Evolutionary conservation across 208 protist species (phyloP).

Genomic region (Balamuthia mandrillaris): DNA sequence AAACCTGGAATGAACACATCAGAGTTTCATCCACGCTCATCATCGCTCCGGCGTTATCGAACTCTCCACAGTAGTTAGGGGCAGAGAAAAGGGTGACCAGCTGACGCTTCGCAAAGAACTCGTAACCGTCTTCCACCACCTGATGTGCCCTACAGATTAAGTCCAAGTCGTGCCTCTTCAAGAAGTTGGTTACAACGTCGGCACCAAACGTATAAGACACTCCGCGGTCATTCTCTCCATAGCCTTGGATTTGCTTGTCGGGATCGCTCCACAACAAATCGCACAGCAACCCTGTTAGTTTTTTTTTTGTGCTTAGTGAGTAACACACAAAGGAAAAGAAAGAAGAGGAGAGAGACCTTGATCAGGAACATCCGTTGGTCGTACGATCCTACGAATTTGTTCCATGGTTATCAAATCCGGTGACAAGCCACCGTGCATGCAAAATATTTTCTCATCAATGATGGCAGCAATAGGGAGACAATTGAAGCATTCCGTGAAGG

Average conservation of each 20-base stretch:
- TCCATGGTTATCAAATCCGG: conserved; percentile 92
- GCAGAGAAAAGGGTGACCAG: conserved; percentile 99
- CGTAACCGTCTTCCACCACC: conserved; percentile 97
- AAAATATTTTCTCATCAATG: conserved; percentile 99
- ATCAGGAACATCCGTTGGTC: conserved; percentile 98
- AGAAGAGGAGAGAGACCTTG: conserved; percentile 60
- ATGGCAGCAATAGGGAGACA: conserved; percentile 96
- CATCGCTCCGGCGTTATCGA: conserved; percentile 99
- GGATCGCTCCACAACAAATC: conserved; percentile 99
- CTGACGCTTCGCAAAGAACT: conserved; percentile 98
- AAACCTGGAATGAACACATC: conserved; percentile 96
- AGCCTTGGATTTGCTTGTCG: conserved; percentile 88
- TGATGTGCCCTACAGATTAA: conserved; percentile 98
- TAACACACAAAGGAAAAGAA: background rate
- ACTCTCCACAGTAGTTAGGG: conserved; percentile 99
- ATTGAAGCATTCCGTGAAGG: conserved; percentile 97
- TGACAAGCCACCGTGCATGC: conserved; percentile 95
- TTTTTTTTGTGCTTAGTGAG: background rate
- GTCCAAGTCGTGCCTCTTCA: conserved; percentile 98
- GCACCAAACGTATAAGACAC: conserved; percentile 97
- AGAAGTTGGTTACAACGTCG: conserved; percentile 95
- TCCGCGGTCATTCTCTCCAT: conserved; percentile 95
- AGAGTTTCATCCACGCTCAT: conserved; percentile 93
- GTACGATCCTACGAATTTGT: conserved; percentile 90
- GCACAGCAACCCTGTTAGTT: conserved; percentile 88